A percentile compares a stretch with the other conserved stretches of the same genome.
These are phyloP conservation scores for Colletotrichum chrysophilum DNA, from an alignment of 2,329 filamentous ascomycete genomes.

Conservation along the genomic window DNA sequence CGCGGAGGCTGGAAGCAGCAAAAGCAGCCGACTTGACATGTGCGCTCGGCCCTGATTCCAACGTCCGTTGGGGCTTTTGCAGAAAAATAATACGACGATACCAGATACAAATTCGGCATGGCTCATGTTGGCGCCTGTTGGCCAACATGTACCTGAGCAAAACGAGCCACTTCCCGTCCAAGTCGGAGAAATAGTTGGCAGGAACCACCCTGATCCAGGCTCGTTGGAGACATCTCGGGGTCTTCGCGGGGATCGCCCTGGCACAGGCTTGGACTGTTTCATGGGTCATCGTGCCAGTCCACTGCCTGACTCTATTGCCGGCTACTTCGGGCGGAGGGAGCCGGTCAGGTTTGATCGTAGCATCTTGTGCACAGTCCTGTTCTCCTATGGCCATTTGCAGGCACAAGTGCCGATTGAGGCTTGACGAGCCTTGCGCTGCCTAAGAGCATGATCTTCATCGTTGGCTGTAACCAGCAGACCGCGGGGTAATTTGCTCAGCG, in stretches of 20 bases:
- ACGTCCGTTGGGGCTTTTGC: not conserved
- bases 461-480: not conserved
- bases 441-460: not conserved
- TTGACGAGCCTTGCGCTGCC: not conserved
- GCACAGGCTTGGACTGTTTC: not conserved
- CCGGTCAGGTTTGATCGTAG: not conserved
- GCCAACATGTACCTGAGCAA: not conserved
- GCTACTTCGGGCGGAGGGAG: slow-evolving; percentile 2
- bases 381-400: not conserved
- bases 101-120: not conserved
- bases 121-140: not conserved
- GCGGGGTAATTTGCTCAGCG: not conserved
- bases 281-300: not conserved
- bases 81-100: not conserved
- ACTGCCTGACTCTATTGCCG: not conserved
- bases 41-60: not conserved
- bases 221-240: not conserved
- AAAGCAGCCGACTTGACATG: not conserved
- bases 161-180: not conserved
- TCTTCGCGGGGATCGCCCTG: not conserved
- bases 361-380: not conserved
- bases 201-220: not conserved
- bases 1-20: not conserved
- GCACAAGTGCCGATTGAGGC: not conserved
- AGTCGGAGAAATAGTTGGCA: not conserved